Conservation (phyloP, 2,329 filamentous ascomycete species). For the Hypoxylon sp. region DNA sequence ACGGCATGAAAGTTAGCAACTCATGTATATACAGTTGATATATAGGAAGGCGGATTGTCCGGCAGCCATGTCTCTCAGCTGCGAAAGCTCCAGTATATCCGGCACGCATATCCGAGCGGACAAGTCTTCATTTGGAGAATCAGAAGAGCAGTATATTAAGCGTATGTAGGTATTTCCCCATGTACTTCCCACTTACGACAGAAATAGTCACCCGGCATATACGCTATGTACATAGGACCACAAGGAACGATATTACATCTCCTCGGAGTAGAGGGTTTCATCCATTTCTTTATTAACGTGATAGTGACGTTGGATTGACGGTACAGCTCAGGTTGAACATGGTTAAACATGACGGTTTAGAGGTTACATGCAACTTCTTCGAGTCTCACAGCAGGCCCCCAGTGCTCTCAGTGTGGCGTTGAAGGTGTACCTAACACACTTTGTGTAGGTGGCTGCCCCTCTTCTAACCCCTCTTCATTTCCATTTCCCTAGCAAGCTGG, state of each 20-base stretch:
- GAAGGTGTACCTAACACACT: neutral
- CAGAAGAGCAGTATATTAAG: constrained; percentile 13
- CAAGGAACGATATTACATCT: constrained; percentile 20
- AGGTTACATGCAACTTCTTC: constrained; percentile 14
- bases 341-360: neutral
- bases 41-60: constrained; percentile 18
- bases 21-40: constrained; percentile 29
- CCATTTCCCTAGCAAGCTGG: neutral
- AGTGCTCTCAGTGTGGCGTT: neutral
- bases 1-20: constrained; percentile 4
- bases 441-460: neutral
- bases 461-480: constrained; percentile 16
- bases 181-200: constrained; percentile 8
- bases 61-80: constrained; percentile 8
- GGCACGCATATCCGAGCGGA: neutral
- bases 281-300: constrained; percentile 8
- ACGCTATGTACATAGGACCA: constrained; percentile 1
- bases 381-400: constrained; percentile 30
- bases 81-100: constrained; percentile 21
- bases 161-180: constrained; percentile 4
- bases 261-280: constrained; percentile 14
- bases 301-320: constrained; percentile 35
- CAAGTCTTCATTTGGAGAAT: neutral
- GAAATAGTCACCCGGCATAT: constrained; percentile 3
- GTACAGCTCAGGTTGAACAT: constrained; percentile 24